Conservation (phyloP, 805 yeast genomes). For the Hanseniaspora nectarophila region DNA sequence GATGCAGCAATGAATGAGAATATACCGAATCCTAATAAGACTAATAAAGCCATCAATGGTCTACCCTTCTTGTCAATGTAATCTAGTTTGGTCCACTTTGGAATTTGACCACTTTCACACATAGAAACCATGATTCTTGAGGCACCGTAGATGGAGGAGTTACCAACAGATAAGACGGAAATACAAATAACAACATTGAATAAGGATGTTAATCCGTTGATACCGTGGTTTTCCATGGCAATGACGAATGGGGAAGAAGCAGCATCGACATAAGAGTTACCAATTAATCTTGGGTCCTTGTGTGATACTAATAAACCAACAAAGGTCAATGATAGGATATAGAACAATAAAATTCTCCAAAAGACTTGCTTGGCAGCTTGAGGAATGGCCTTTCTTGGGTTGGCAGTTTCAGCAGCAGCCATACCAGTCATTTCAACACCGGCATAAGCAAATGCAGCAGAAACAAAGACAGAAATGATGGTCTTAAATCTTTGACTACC, state of each 20-base stretch:
- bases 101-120: constrained; percentile 49
- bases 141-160: constrained; percentile 56
- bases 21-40: constrained; percentile 43
- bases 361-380: constrained; percentile 45
- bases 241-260: constrained; percentile 76
- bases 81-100: constrained; percentile 39
- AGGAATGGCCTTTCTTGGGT: constrained; percentile 40
- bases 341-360: constrained; percentile 44
- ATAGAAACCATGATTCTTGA: constrained; percentile 56
- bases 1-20: constrained; percentile 50
- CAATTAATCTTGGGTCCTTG: constrained; percentile 34
- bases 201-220: constrained; percentile 50
- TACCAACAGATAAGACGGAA: constrained; percentile 59
- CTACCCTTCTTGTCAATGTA: constrained; percentile 58
- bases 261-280: constrained; percentile 43
- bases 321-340: constrained; percentile 34
- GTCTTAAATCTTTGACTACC: constrained; percentile 37
- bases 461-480: constrained; percentile 41
- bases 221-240: constrained; percentile 54
- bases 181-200: constrained; percentile 58
- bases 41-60: constrained; percentile 46
- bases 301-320: constrained; percentile 40
- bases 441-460: constrained; percentile 45
- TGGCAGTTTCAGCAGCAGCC: constrained; percentile 39
- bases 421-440: constrained; percentile 44